A percentile compares a stretch with the other conserved stretches of the same genome.
Conservation (phyloP, 306 rosid genomes). For the Vigna reflexopilosa region DNA sequence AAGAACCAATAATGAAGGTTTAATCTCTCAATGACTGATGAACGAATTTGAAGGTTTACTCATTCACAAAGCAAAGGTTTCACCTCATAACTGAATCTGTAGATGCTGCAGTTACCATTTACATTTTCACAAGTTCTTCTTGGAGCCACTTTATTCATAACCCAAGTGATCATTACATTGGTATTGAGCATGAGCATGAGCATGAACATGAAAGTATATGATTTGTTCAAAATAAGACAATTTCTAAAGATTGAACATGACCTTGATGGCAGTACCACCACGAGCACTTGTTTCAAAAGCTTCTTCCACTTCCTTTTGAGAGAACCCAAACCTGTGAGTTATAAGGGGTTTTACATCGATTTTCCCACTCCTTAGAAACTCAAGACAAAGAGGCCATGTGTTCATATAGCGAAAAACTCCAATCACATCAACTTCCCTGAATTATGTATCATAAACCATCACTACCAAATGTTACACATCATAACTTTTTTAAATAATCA, state of each 20-base stretch:
- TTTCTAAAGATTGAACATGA: conserved; percentile 84
- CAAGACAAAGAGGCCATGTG: conserved; percentile 93
- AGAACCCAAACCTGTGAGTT: conserved; percentile 87
- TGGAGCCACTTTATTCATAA: conserved; percentile 35
- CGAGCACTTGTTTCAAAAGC: conserved; percentile 97
- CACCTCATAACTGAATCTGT: neutral
- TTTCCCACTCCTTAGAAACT: conserved; percentile 84
- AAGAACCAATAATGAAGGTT: too few relatives aligned
- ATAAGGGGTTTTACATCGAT: conserved; percentile 86
- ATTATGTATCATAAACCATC: conserved; percentile 26
- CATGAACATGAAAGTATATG: neutral
- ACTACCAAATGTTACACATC: neutral
- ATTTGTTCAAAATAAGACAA: conserved; percentile 19
- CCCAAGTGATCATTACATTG: neutral
- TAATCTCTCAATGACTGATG: neutral
- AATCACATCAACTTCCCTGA: conserved; percentile 88
- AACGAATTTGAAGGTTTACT: neutral
- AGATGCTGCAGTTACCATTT: conserved; percentile 10
- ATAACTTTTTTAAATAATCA: neutral
- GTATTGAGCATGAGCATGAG: conserved; percentile 18
- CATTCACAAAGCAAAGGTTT: neutral
- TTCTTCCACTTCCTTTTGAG: conserved; percentile 87
- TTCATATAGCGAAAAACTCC: conserved; percentile 88
- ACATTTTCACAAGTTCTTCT: conserved; percentile 5
- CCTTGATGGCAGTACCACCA: conserved; percentile 92